Base-by-base conservation (phyloP, 768 basidiomycete genomes). In the Dictyophora rubrovolvata region DNA sequence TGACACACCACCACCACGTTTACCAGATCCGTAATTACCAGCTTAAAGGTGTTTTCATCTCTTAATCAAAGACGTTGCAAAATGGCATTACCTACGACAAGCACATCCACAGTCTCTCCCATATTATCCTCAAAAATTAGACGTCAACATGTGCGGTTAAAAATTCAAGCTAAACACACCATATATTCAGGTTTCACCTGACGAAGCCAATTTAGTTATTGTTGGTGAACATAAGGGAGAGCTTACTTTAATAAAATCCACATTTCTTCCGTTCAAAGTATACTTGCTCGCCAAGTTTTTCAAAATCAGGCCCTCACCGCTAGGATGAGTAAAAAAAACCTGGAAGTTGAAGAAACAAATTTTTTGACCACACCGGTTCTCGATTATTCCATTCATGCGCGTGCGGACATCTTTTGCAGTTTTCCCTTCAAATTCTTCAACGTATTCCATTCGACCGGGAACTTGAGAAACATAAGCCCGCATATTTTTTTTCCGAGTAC, bases 221-320 rank as follows among this genome's bases (percentile, higher is more conserved):
- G 6, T 7, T 18, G 14, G n/a, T 23, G 7, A 28, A 28, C 28
- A 28, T 28, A 28, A 28, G 28, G 28, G 28, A 28, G 7, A 9
- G 47, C 70, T 49, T 63, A 85, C 86, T 74, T 99, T 99, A 66
- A 95, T 83, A 95, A 96, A 99, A 65, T 90, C 87, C 69, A 84
- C 81, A 65, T 88, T 91, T 60, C 96, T 77, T 1, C 89, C 92
- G 64, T 94, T 93, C 48, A 96, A 73, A 12, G 83, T 76, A 70
- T 99, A 99, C 61, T 84, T 79, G 0, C 87, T 82, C 21, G 80
- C 72, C 0, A 86, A 85, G 64, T 93, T 86, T 69, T 99, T 99
- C 60, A 98, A 79, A 8, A 98, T 87, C 12, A 99, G 74, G 0
- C 96, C 96, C 70, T 98, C 96, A 3, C 96, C 96, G 56, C 91